phyloP scores from a whole-genome alignment of 306 rosid genomes.

The Quercus gilva region DNA sequence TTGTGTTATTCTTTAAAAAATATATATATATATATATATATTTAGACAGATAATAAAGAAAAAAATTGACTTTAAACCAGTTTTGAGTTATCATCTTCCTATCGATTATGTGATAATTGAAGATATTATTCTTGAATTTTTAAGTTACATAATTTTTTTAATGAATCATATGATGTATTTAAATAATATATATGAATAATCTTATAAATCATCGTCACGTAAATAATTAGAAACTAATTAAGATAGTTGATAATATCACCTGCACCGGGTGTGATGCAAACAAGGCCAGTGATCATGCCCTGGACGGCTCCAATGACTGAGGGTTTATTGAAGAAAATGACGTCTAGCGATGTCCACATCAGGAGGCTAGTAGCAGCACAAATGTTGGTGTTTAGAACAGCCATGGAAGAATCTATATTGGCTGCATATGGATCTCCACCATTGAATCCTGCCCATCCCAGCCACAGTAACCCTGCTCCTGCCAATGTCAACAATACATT shows the following conservation, averaged over 20 bases:
- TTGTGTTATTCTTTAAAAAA: too few relatives aligned
- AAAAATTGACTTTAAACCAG: too few relatives aligned
- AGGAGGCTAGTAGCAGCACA: slow-evolving; percentile 75
- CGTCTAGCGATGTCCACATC: slow-evolving; percentile 66
- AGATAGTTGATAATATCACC: slow-evolving; percentile 22
- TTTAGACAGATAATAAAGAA: too few relatives aligned
- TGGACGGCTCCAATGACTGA: slow-evolving; percentile 80
- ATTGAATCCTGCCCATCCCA: slow-evolving; percentile 83
- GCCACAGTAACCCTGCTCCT: slow-evolving; percentile 66
- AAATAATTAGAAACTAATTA: too few relatives aligned
- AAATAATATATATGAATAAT: too few relatives aligned
- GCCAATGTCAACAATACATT: slow-evolving; percentile 58
- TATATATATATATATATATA: too few relatives aligned
- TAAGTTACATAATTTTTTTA: too few relatives aligned
- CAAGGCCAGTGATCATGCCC: slow-evolving; percentile 81
- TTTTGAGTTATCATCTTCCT: too few relatives aligned
- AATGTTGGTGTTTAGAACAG: slow-evolving; percentile 69
- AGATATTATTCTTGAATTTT: too few relatives aligned
- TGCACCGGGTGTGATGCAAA: slow-evolving; percentile 73
- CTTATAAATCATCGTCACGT: too few relatives aligned
- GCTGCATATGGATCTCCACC: slow-evolving; percentile 81
- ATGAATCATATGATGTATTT: too few relatives aligned
- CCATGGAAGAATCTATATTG: slow-evolving; percentile 62
- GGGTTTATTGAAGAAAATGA: slow-evolving; percentile 65
- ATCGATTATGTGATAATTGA: too few relatives aligned